phyloP scores from a whole-genome alignment of 2,329 filamentous ascomycete genomes.

The Aspergillus japonicus region DNA sequence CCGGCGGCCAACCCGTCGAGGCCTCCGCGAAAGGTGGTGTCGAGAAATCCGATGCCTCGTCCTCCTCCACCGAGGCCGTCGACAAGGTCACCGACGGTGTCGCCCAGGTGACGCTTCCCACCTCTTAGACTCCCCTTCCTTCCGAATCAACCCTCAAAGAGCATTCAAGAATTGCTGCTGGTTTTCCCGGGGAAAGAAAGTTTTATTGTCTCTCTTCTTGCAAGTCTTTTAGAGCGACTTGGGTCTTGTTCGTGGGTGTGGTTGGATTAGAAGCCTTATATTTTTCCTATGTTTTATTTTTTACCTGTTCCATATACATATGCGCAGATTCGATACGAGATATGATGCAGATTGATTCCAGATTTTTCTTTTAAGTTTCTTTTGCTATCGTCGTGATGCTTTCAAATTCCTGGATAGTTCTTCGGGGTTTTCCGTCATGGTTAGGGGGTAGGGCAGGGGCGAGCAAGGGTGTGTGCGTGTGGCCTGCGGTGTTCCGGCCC shows the following conservation, averaged over 20 bases:
- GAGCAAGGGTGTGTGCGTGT: too few species aligned
- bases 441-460: too few species aligned
- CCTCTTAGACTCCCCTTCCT: constrained; percentile 28
- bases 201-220: not conserved
- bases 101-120: constrained; percentile 43
- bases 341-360: constrained; percentile 2
- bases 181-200: too few species aligned
- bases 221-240: not conserved
- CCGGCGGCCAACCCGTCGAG: constrained; percentile 35
- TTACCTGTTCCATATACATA: not conserved
- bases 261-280: not conserved
- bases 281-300: not conserved
- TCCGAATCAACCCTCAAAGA: not conserved
- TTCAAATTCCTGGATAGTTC: too few species aligned
- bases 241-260: not conserved
- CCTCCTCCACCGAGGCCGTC: constrained; percentile 33
- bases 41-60: constrained; percentile 25
- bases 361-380: not conserved
- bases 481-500: too few species aligned
- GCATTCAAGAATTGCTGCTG: too few species aligned
- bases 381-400: not conserved
- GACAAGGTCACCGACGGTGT: constrained; percentile 44
- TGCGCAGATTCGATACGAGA: constrained; percentile 2
- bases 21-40: constrained; percentile 36
- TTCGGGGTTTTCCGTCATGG: too few species aligned